These are phyloP conservation scores for Scolecobasidium constrictum DNA, from an alignment of 2,329 filamentous ascomycete species.

Conservation along the genomic window DNA sequence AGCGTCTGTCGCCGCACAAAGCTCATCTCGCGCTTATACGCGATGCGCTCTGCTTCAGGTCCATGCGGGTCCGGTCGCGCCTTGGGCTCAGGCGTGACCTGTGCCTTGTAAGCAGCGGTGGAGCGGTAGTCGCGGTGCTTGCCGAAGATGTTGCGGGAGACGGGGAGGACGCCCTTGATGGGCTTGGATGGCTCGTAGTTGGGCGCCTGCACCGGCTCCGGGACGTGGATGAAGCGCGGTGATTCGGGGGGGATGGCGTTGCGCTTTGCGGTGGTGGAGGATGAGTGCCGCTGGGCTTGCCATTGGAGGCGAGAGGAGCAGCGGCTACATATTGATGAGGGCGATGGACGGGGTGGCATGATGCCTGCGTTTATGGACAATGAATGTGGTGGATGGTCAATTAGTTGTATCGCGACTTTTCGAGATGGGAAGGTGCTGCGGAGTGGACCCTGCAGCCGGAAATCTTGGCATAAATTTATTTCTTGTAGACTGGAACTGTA, in stretches of 20 bases:
- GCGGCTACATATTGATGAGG: slow-evolving; percentile 23
- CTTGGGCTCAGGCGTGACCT: slow-evolving; percentile 46
- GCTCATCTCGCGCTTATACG: slow-evolving; percentile 67
- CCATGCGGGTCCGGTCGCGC: slow-evolving; percentile 23
- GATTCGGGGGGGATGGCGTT: slow-evolving; percentile 66
- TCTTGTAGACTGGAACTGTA: neutral
- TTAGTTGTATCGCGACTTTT: neutral
- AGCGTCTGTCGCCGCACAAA: slow-evolving; percentile 61
- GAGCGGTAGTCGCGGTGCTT: slow-evolving; percentile 38
- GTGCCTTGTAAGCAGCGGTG: slow-evolving; percentile 47
- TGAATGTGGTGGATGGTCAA: neutral
- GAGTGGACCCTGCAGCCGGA: neutral
- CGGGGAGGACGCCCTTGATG: slow-evolving; percentile 70
- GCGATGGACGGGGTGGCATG: slow-evolving; percentile 30
- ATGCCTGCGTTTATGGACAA: slow-evolving; percentile 9
- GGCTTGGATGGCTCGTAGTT: slow-evolving; percentile 29
- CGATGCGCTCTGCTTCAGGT: slow-evolving; percentile 37
- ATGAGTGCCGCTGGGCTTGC: slow-evolving; percentile 25
- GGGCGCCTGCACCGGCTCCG: slow-evolving; percentile 63
- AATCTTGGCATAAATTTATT: slow-evolving; percentile 1
- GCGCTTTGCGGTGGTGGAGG: slow-evolving; percentile 34
- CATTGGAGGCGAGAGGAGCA: slow-evolving; percentile 22
- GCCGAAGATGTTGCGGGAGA: slow-evolving; percentile 69
- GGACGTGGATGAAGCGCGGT: slow-evolving; percentile 76
- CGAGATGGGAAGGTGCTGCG: neutral